phyloP scores from a whole-genome alignment of 163 green algal genomes.

The Chlamydomonas reinhardtii region DNA sequence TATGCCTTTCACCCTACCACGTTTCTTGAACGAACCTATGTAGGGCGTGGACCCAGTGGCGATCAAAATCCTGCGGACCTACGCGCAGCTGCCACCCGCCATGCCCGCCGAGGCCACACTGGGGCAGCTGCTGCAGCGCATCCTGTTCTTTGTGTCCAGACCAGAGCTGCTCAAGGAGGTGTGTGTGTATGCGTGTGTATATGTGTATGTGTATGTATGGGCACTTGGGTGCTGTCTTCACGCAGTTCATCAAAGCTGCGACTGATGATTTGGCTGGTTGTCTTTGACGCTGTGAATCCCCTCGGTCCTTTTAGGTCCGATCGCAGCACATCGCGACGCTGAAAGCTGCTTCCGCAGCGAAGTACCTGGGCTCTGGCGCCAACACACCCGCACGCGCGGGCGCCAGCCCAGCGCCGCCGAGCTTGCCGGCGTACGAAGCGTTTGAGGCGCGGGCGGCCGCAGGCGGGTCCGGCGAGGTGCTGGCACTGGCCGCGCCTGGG shows the following conservation, averaged over 20 bases:
- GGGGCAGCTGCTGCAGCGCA: constrained; percentile 66
- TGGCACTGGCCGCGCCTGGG: background rate
- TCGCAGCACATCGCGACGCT: constrained; percentile 15
- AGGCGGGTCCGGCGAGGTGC: too few species aligned
- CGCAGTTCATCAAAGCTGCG: too few species aligned
- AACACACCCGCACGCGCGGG: background rate
- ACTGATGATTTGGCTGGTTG: too few species aligned
- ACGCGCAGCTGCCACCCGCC: constrained; percentile 7
- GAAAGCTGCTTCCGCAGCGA: constrained; percentile 10
- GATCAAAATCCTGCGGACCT: constrained; percentile 46
- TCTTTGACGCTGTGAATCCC: too few species aligned
- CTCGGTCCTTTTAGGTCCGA: too few species aligned
- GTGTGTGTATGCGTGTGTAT: too few species aligned
- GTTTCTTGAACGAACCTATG: too few species aligned
- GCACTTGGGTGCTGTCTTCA: too few species aligned
- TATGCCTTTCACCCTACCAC: too few species aligned
- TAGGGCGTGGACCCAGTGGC: constrained; percentile 28
- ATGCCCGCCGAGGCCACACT: constrained; percentile 37
- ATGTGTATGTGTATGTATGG: too few species aligned
- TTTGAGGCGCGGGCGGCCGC: too few species aligned
- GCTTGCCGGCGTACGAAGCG: background rate
- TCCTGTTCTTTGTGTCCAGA: constrained; percentile 63
- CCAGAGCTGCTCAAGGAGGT: constrained; percentile 55
- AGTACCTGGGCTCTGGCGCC: background rate
- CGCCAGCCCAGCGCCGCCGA: background rate